Evolutionary conservation across 352 stramenopile species (phyloP).

Genomic region (Phytophthora citricola): DNA sequence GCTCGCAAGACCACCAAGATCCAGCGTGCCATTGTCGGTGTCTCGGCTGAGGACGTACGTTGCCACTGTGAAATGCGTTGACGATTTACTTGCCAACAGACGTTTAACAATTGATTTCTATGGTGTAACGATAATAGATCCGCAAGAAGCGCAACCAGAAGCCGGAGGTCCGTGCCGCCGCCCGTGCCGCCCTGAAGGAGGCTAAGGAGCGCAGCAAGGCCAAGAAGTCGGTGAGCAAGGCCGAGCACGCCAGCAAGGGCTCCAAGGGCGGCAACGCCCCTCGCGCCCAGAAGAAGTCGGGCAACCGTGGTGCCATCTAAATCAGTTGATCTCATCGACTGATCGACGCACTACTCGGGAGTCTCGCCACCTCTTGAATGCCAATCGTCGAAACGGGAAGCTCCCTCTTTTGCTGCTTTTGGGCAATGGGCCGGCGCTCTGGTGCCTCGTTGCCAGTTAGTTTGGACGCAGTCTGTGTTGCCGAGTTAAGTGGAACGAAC

Average conservation of each 20-base stretch:
- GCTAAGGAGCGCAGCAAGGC: conserved; percentile 90
- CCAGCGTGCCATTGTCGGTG: conserved; percentile 97
- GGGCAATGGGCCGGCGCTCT: conserved; percentile 31
- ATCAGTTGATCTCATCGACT: conserved; percentile 34
- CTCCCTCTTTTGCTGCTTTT: conserved; percentile 35
- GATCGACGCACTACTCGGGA: conserved; percentile 34
- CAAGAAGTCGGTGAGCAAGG: conserved; percentile 77
- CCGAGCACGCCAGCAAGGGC: conserved; percentile 65
- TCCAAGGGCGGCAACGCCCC: conserved; percentile 68
- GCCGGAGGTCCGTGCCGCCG: conserved; percentile 91
- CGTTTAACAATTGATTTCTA: background rate
- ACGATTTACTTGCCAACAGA: background rate
- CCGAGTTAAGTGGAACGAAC: conserved; percentile 37
- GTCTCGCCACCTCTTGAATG: conserved; percentile 43
- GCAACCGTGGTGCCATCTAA: conserved; percentile 92
- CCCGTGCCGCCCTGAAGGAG: conserved; percentile 93
- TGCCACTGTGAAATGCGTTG: background rate
- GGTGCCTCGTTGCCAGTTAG: conserved; percentile 29
- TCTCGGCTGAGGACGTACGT: conserved; percentile 94
- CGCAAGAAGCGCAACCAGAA: conserved; percentile 98
- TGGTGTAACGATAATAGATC: conserved; percentile 66
- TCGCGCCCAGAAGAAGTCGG: conserved; percentile 88
- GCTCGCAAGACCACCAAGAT: conserved; percentile 96
- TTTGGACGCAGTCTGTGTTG: conserved; percentile 35
- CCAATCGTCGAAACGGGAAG: conserved; percentile 44